Evolutionary conservation across 106 monocot species (phyloP), one percentile per base, ranked within the genome.

Genomic region (Dioscorea dumetorum): DNA sequence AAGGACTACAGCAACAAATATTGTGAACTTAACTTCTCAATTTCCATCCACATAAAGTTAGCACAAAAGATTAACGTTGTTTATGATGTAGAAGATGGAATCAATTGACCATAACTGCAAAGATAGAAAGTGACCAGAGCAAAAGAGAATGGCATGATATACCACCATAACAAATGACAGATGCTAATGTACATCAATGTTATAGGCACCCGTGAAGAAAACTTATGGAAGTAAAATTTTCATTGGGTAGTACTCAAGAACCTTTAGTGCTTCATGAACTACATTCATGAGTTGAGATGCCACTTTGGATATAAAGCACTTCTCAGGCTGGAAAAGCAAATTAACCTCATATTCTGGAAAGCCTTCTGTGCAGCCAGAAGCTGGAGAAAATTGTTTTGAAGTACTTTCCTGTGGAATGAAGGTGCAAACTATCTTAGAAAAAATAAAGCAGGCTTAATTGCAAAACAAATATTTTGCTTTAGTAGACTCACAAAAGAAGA

Each of bases 231-330:
- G 1, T 41, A 8, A 12, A 64, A 13, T 13, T 54, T 54, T 64
- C 22, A 64, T 17, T 56, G 23, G 17, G 0, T 22, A 64, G 33
- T 18, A 50, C 1, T 12, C 1, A 12, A 57, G 16, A 74, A 92
- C 95, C 91, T 83, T 85, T 52, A 99, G 90, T 56, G 90, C 76
- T 73, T 81, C 77, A 79, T 99, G 92, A 6, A 99, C 99, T 31
- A 99, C 72, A 58, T 90, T 78, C 79, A 99, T 85, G 16, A 99
- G 77, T 62, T 83, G 80, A 74, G 77, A 66, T 15, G 83, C 87
- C 66, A 87, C 82, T 72, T 77, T 83, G 66, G 99, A 99, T 51
- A 90, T 32, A 69, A 70, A 75, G 70, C 90, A 93, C 53, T 48
- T 79, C 53, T 87, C 90, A 63, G 77, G 59, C 64, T 84, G 80